phyloP scores from a whole-genome alignment of 2,329 filamentous ascomycete species.

The Chaetomium olivaceum region DNA sequence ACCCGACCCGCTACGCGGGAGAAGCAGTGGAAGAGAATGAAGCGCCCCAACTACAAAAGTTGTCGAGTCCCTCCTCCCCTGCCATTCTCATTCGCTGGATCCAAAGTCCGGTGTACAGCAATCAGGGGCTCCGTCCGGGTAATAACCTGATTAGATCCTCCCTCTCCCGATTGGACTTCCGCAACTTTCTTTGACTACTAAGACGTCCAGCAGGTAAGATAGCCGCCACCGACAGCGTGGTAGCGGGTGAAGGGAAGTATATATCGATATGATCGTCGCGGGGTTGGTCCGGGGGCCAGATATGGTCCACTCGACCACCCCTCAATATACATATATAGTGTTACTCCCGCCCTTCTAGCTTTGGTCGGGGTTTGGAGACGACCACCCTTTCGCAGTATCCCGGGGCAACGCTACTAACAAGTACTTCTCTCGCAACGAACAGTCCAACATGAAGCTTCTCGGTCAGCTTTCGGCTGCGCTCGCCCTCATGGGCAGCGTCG shows the following conservation, averaged over 20 bases:
- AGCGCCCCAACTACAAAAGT: background rate
- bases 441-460: slow-evolving; percentile 28
- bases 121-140: slow-evolving; percentile 18
- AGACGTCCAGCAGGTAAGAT: background rate
- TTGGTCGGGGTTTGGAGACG: background rate
- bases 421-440: background rate
- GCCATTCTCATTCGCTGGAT: background rate
- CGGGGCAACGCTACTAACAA: background rate
- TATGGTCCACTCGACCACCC: background rate
- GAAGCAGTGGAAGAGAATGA: background rate
- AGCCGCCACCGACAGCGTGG: slow-evolving; percentile 15
- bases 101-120: slow-evolving; percentile 10
- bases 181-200: background rate
- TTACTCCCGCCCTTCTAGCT: background rate
- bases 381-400: background rate
- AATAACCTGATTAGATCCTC: slow-evolving; percentile 12
- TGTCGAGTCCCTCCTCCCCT: background rate
- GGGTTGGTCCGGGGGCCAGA: slow-evolving; percentile 16
- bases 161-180: slow-evolving; percentile 21
- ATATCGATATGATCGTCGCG: slow-evolving; percentile 18
- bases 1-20: background rate
- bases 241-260: slow-evolving; percentile 26
- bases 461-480: slow-evolving; percentile 21
- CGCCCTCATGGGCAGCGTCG: slow-evolving; percentile 24
- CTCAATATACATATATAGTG: background rate